Evolutionary conservation across 2,329 filamentous ascomycete genomes (phyloP), one percentile per base, ranked within the genome.

Genomic region (Aureobasidium pullulans): DNA sequence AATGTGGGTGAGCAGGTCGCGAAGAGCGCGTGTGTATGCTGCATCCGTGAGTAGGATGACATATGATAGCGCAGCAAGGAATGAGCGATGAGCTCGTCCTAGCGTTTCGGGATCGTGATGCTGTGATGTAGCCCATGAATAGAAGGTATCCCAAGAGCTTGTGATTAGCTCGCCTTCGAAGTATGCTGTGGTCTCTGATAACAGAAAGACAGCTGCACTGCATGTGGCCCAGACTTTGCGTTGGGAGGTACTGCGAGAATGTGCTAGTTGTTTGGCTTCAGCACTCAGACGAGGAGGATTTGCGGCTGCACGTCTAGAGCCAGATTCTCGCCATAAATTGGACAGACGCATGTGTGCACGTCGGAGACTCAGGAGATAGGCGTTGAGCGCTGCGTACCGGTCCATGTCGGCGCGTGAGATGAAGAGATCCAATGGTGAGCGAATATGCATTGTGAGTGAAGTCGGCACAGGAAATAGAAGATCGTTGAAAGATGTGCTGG

Each of bases 201-300:
- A 79, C 65, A 97, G 88, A 74, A 96, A 96, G 4, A 96, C 83
- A 1, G 90, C 87, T 2, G 91, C 89, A 68, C 89, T 91, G 65
- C 88, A 87, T 0, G 90, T 95, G 0, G 91, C 93, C 94, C 94
- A 99, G 0, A 93, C 83, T 63, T 85, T 87, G 15, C 94, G 84
- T 80, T 96, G 88, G 0, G 83, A 81, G 36, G 80, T 78, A 4
- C 82, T 80, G 16, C 93, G 81, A 15, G 76, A 70, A 29, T 84
- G 83, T 64, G 85, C 83, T 53, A 88, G 82, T 65, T 82, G 75
- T 31, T 90, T 82, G 10, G 88, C 80, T 29, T 28, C 23, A n/a
- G 44, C 28, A 36, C 19, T 39, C 15, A 32, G 11, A 16, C 29
- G 57, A 32, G 54, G 16, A 6, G 43, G 8, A 16, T 48, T 32